These are phyloP conservation scores for Elymus sibiricus DNA, from an alignment of 176 grass and related monocot genomes.

Conservation along the genomic window DNA sequence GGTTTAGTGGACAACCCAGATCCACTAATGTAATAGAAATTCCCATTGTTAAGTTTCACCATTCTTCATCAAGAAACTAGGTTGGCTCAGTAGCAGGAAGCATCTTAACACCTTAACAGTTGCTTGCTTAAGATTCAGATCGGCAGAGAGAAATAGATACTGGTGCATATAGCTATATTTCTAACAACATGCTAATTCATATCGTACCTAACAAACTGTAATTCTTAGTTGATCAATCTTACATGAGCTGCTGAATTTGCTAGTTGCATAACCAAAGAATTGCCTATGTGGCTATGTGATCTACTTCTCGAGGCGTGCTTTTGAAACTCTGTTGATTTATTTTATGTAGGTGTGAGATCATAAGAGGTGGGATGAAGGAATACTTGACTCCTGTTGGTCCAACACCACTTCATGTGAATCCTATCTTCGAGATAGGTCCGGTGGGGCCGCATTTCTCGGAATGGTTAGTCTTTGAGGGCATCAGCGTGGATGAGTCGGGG, in stretches of 20 bases:
- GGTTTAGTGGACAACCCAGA: neutral
- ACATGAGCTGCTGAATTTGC: neutral
- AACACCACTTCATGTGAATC: slow-evolving; percentile 77
- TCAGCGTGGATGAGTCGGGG: slow-evolving; percentile 89
- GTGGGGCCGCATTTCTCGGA: slow-evolving; percentile 86
- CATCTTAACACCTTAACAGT: neutral
- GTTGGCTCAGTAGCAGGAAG: neutral
- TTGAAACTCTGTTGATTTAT: neutral
- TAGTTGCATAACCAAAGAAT: neutral
- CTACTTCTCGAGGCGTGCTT: neutral
- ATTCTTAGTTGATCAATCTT: neutral
- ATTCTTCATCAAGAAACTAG: neutral
- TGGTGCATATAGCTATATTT: neutral
- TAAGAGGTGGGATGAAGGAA: slow-evolving; percentile 88
- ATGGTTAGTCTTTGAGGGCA: slow-evolving; percentile 95
- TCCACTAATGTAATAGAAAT: neutral
- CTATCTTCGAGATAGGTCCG: slow-evolving; percentile 94
- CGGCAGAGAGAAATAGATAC: neutral
- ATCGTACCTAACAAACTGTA: neutral
- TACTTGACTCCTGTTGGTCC: slow-evolving; percentile 88
- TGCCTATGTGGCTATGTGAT: neutral
- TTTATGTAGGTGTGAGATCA: slow-evolving; percentile 79
- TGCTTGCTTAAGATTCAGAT: neutral
- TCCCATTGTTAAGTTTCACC: neutral
- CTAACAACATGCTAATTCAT: neutral